These are phyloP conservation scores for Albifimbria verrucaria DNA, from an alignment of 2,329 filamentous ascomycete species.

Conservation along the genomic window DNA sequence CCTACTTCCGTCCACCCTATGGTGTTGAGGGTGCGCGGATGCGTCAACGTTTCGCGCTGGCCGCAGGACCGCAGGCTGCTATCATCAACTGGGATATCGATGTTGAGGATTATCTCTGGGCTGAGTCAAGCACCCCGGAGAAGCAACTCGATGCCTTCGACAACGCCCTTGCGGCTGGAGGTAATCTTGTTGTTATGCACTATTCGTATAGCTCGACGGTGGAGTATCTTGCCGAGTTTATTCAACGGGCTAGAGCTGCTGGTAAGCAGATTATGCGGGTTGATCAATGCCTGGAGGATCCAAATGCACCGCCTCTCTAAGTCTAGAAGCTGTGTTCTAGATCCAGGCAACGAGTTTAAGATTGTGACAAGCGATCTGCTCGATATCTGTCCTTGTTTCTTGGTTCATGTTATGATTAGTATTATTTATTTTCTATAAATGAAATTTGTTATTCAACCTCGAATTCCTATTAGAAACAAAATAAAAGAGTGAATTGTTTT, in stretches of 20 bases:
- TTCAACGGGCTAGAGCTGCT: slow-evolving; percentile 60
- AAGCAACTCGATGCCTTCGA: slow-evolving; percentile 65
- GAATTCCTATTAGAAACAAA: too few species aligned
- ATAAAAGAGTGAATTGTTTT: too few species aligned
- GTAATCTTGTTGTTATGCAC: slow-evolving; percentile 65
- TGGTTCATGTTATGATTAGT: too few species aligned
- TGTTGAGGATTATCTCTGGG: slow-evolving; percentile 70
- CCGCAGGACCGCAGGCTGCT: slow-evolving; percentile 48
- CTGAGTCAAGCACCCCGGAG: slow-evolving; percentile 57
- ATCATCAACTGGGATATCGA: slow-evolving; percentile 69
- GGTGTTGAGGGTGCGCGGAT: slow-evolving; percentile 66
- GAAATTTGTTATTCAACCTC: too few species aligned
- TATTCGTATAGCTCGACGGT: slow-evolving; percentile 65
- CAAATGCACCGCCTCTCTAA: slow-evolving; percentile 45
- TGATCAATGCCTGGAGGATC: slow-evolving; percentile 64
- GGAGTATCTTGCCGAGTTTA: slow-evolving; percentile 60
- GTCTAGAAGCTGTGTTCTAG: not conserved
- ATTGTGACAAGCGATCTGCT: too few species aligned
- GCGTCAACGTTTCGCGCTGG: slow-evolving; percentile 57
- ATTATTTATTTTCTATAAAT: too few species aligned
- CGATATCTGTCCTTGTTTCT: too few species aligned
- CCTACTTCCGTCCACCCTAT: slow-evolving; percentile 68
- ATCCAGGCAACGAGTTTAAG: too few species aligned
- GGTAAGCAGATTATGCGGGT: slow-evolving; percentile 65
- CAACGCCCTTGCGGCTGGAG: slow-evolving; percentile 59